Evolutionary conservation across 768 basidiomycete genomes (phyloP), one percentile per base, ranked within the genome.

Genomic region (Daedaleopsis nitida): DNA sequence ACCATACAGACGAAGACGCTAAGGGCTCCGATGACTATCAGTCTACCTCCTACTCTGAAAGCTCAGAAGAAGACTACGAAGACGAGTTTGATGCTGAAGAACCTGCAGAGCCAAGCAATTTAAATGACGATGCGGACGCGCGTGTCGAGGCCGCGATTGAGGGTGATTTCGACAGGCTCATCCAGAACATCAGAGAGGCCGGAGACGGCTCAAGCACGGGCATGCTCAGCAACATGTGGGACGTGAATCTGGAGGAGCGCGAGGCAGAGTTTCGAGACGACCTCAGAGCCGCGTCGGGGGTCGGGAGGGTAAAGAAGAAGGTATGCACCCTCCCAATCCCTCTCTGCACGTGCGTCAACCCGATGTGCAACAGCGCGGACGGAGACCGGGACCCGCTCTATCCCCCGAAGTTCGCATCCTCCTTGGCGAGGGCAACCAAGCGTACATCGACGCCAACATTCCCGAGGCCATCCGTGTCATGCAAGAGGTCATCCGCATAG

Each of bases 401-500:
- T 92, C 90, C 1, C 86, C 83, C 38, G 86, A 91, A 74, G 89
- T 90, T 13, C 82, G 82, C 54, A 78, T 83, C 0, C 76, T 96
- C 17, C 86, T 98, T 53, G 93, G 94, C 27, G 86, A 89, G 57
- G 96, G 92, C 21, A 96, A 95, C 70, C 86, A 91, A 68, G 89
- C 90, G 2, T 97, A 92, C 72, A 84, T 96, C 52, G 85, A 89
- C 67, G 83, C 78, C 61, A 75, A 92, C 57, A 75, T 86, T 10
- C 74, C 79, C 2, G 81, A 88, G 65, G 88, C 94, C 1, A 86
- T 94, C 38, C 83, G 86, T 19, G 81, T 88, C 24, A 91, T 95
- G 84, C 87, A 89, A 70, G 94, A 98, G 70, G 92, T 97, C 65
- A 94, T 99, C 56, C 86, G 93, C 10, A 92, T 95, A 58, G 96